These are phyloP conservation scores for Amanita polypyramis DNA, from an alignment of 768 basidiomycete species.

Conservation along the genomic window DNA sequence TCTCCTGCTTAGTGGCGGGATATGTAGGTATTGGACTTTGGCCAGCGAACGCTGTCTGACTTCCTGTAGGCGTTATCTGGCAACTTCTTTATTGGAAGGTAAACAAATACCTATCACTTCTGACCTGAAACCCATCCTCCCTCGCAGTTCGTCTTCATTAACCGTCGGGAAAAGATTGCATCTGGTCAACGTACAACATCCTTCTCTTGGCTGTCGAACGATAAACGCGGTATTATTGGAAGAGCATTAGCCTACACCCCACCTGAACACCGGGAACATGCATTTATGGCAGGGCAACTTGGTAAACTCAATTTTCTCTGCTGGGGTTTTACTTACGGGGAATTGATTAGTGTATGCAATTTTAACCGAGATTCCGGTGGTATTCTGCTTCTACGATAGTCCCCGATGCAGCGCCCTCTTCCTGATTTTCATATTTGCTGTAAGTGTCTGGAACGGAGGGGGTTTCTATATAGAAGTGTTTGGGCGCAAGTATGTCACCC, in stretches of 20 bases:
- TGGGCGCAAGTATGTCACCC: slow-evolving; percentile 73
- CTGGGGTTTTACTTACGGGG: slow-evolving; percentile 5
- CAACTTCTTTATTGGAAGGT: slow-evolving; percentile 93
- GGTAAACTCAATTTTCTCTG: slow-evolving; percentile 29
- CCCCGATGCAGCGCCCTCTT: slow-evolving; percentile 69
- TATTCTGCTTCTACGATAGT: slow-evolving; percentile 76
- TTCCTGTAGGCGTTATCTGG: slow-evolving; percentile 72
- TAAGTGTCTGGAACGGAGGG: slow-evolving; percentile 93
- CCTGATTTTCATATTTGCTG: slow-evolving; percentile 69
- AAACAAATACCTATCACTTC: slow-evolving; percentile 4
- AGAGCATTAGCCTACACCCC: slow-evolving; percentile 50
- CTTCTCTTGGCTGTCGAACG: slow-evolving; percentile 79
- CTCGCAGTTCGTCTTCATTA: slow-evolving; percentile 69
- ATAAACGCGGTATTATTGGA: slow-evolving; percentile 80
- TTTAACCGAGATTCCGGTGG: slow-evolving; percentile 77
- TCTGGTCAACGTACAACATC: slow-evolving; percentile 89
- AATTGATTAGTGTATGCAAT: slow-evolving; percentile 60
- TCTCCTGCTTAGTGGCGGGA: slow-evolving; percentile 67
- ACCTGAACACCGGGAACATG: slow-evolving; percentile 49
- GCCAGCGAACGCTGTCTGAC: slow-evolving; percentile 10
- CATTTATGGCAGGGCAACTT: slow-evolving; percentile 83
- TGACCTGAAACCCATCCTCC: slow-evolving; percentile 7
- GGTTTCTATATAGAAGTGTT: slow-evolving; percentile 97
- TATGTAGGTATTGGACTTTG: slow-evolving; percentile 48
- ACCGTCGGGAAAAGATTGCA: slow-evolving; percentile 81